A percentile compares a stretch with the other conserved stretches of the same genome.
These are phyloP conservation scores for Aspergillus glaucus DNA, from an alignment of 2,329 filamentous ascomycete species.

Conservation along the genomic window DNA sequence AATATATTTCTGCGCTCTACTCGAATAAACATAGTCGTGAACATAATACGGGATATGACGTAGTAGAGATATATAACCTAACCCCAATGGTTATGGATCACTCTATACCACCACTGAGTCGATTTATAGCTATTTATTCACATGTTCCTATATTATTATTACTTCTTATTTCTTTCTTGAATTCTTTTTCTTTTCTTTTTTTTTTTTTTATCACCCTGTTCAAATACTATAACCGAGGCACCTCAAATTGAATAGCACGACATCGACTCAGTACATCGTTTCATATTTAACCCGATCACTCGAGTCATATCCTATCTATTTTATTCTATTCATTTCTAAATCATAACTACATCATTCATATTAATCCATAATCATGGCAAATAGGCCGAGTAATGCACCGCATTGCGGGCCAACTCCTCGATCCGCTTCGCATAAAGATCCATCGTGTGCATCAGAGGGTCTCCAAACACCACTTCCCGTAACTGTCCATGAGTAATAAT, in stretches of 20 bases:
- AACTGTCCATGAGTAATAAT: conserved; percentile 63
- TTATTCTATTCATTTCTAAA: background rate
- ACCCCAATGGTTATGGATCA: too few relatives aligned
- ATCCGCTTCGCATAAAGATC: conserved; percentile 66
- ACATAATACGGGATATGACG: too few relatives aligned
- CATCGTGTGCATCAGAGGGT: conserved; percentile 77
- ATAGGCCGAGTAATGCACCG: background rate
- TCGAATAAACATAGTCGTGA: too few relatives aligned
- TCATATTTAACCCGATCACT: too few relatives aligned
- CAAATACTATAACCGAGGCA: background rate
- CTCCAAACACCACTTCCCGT: conserved; percentile 68
- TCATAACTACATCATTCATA: background rate
- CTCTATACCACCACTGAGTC: too few relatives aligned
- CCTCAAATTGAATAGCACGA: too few relatives aligned
- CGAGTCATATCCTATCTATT: background rate
- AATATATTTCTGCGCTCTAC: too few relatives aligned
- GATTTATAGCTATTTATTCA: too few relatives aligned
- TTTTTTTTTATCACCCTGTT: background rate
- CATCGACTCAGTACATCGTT: too few relatives aligned
- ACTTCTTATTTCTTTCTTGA: too few relatives aligned
- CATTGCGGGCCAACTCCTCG: conserved; percentile 41
- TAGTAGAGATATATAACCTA: too few relatives aligned
- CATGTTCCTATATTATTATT: too few relatives aligned
- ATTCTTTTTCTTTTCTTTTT: background rate
- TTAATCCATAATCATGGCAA: background rate